Conservation (phyloP, 345 rosid species). For the Citrus glauca region DNA sequence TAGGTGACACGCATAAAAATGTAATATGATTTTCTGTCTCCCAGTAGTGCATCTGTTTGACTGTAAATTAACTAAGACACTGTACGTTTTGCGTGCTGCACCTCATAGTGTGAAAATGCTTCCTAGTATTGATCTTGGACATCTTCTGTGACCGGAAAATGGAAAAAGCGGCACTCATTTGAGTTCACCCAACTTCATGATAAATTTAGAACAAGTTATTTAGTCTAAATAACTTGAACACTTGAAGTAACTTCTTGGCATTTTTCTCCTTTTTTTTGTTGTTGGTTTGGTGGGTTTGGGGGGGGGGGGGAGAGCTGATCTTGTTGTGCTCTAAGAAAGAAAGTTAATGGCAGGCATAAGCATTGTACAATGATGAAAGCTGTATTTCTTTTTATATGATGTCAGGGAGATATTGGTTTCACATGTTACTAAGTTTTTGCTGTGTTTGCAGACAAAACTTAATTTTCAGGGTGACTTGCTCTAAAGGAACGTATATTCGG, state of each 20-base stretch:
- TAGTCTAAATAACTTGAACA: too few species aligned
- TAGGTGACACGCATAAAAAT: not conserved
- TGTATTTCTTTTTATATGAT: not conserved
- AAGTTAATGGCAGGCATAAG: not conserved
- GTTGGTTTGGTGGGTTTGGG: too few species aligned
- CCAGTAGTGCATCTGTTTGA: not conserved
- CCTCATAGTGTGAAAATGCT: not conserved
- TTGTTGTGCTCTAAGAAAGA: not conserved
- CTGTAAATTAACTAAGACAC: not conserved
- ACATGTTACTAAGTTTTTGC: not conserved
- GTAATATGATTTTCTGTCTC: not conserved
- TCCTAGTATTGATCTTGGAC: not conserved
- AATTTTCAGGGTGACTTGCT: constrained; percentile 78
- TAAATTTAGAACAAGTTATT: not conserved
- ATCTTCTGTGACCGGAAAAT: not conserved
- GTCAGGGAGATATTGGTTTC: not conserved
- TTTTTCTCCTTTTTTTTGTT: too few species aligned
- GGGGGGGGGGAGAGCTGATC: too few species aligned
- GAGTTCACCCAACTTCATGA: not conserved
- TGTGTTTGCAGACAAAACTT: constrained; percentile 72
- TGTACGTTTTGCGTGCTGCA: not conserved
- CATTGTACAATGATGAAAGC: not conserved
- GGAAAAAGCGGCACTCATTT: not conserved
- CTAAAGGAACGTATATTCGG: constrained; percentile 92
- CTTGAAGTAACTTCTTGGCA: too few species aligned